Base-by-base conservation (phyloP, 768 basidiomycete species). In the Tricholoma flavovirens region DNA sequence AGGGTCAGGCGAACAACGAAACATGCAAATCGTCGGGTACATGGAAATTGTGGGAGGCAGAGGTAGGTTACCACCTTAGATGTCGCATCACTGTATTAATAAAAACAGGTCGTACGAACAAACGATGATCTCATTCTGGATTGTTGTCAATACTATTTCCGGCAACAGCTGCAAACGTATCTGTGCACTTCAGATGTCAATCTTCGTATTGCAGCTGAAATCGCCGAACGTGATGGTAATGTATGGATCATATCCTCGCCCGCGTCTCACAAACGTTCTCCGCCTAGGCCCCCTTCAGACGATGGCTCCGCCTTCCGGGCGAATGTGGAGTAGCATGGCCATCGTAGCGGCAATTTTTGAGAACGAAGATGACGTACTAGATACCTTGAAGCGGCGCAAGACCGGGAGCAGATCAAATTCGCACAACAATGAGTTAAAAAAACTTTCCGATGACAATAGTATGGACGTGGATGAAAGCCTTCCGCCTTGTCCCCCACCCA, bases 71-170 rank as follows among this genome's bases (percentile, higher is more conserved):
- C 9, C 17, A 17, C 10, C 46, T 29, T 45, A 40, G 0, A 14
- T 56, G 19, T 14, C 19, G 2, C 11, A 24, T 5, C 11, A 38
- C 48, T 6, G 45, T 22, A 19, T 40, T 55, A 38, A 54, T 32
- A 46, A 26, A 36, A 22, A 4, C 32, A 67, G 67, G 61, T 61
- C 29, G 56, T 60, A 52, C 75, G 76, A 64, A 68, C 62, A 56
- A 90, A 90, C 62, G 90, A 93, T 62, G 75, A 76, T 51, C 69
- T 87, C 36, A 90, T 93, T 62, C 69, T 87, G 52, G 91, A 92
- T 66, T 93, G 90, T 62, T 87, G 84, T 63, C 71, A 76, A 60
- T 87, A 30, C 46, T 49, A 83, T 67, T 89, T 86, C 53, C 68
- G 60, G 36, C 74, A 70, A n/a, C 69, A 63, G 45, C 71, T 74